Evolutionary conservation across 192 early-diverging fungal genomes (phyloP), one percentile per base, ranked within the genome.

Genomic region (Coemansia sp.): DNA sequence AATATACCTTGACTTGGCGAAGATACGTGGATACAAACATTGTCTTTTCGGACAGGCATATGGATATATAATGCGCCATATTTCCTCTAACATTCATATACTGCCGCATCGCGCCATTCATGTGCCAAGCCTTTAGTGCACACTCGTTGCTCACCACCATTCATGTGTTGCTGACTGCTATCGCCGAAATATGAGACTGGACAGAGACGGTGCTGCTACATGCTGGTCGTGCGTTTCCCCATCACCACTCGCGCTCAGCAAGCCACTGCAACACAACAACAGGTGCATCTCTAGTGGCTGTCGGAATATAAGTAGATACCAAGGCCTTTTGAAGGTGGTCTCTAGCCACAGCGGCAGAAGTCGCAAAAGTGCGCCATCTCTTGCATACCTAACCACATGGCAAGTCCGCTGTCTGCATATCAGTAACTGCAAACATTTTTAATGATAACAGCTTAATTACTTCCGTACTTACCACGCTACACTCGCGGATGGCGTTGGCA

Each of bases 11-110:
- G 8, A 51, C 66, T 24, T 67, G 59, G 61, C 64, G 72, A 48
- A 73, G 53, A 16, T 46, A 73, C 27, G 42, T 73, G 8, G 72
- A 73, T 6, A 34, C 56, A n/a, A 67, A 41, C 29, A 73, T n/a
- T 14, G 37, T 34, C 31, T 8, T 17, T 40, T 61, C 61, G 40
- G 72, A 63, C 8, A 50, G 39, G 19, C 72, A 73, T 31, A 73
- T 63, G 19, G 72, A 48, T 7, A 73, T 63, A 35, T 51, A 27
- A 19, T 73, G 67, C 4, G 64, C 61, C 17, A 35, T 36, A n/a
- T 61, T 67, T 27, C 27, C 66, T 33, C 50, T 45, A 39, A 57
- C 33, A 33, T 63, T 63, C 6, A 67, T 39, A 16, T 24, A 34
- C 29, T 44, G 36, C 4, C 41, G 40, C 48, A 37, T 10, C 5